Percentiles rank a stretch among this genome's conserved stretches.
Conservation (phyloP, 2,329 filamentous ascomycete genomes). For the Herpotrichia juniperi region DNA sequence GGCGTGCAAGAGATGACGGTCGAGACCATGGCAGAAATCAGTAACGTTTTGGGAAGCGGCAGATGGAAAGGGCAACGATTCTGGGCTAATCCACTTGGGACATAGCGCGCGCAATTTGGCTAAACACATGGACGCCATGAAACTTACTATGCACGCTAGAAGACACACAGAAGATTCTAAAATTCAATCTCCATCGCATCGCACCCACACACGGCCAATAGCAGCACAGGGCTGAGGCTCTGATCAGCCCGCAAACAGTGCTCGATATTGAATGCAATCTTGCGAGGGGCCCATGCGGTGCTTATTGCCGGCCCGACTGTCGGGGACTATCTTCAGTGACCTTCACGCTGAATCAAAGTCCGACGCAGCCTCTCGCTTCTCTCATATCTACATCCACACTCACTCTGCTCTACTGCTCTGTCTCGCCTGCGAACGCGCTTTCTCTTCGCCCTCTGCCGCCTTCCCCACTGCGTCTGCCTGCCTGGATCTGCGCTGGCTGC, state of each 20-base stretch:
- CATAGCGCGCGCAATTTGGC: background rate
- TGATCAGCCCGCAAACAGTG: conserved; percentile 7
- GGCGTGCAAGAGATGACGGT: no score
- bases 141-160: conserved; percentile 4
- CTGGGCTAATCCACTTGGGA: background rate
- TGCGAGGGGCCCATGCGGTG: conserved; percentile 20
- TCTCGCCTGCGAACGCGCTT: background rate
- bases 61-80: no score
- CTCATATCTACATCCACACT: background rate
- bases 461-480: conserved; percentile 8
- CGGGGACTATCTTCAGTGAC: conserved; percentile 21
- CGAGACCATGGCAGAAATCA: no score
- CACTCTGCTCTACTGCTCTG: conserved; percentile 3
- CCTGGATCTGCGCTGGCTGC: conserved; percentile 10
- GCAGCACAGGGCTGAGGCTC: background rate
- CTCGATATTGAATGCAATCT: conserved; percentile 29
- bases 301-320: conserved; percentile 27
- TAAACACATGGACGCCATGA: background rate
- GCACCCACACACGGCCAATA: background rate
- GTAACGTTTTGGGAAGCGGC: no score
- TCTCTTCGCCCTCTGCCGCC: conserved; percentile 5
- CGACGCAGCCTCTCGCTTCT: conserved; percentile 16
- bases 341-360: conserved; percentile 22
- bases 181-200: background rate
- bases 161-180: background rate